These are phyloP conservation scores for Hyaloscypha hepaticicola DNA, from an alignment of 495 filamentous ascomycete species.

Conservation along the genomic window DNA sequence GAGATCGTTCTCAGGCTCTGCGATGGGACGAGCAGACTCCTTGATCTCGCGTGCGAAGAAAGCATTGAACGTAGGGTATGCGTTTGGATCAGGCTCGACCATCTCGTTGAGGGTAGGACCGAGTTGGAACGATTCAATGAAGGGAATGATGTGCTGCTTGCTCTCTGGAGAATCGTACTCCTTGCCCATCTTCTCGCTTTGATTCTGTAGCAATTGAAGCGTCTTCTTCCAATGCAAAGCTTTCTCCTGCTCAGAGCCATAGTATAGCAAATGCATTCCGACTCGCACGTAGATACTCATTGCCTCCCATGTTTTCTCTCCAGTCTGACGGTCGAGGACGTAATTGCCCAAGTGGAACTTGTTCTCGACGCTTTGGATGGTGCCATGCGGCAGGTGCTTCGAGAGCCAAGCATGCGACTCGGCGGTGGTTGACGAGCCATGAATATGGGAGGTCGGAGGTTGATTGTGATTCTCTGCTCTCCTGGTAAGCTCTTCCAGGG, in stretches of 20 bases:
- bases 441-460: slow-evolving; percentile 36
- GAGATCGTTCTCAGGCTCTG: slow-evolving; percentile 34
- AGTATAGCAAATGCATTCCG: slow-evolving; percentile 47
- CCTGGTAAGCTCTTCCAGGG: slow-evolving; percentile 29
- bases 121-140: slow-evolving; percentile 41
- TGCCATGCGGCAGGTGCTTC: slow-evolving; percentile 34
- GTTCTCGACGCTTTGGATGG: slow-evolving; percentile 36
- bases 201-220: slow-evolving; percentile 35
- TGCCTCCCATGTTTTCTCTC: slow-evolving; percentile 39
- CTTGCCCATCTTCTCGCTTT: slow-evolving; percentile 43
- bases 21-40: slow-evolving; percentile 38
- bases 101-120: slow-evolving; percentile 34
- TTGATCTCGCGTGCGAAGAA: slow-evolving; percentile 48
- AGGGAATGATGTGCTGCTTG: slow-evolving; percentile 41
- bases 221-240: slow-evolving; percentile 40
- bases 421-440: slow-evolving; percentile 33
- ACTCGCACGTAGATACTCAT: slow-evolving; percentile 47
- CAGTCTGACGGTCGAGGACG: slow-evolving; percentile 42
- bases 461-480: slow-evolving; percentile 32
- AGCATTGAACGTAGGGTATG: slow-evolving; percentile 42
- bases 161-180: slow-evolving; percentile 42
- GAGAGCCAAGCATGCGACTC: slow-evolving; percentile 38
- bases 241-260: slow-evolving; percentile 41
- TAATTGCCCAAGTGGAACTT: slow-evolving; percentile 44
- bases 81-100: slow-evolving; percentile 36